Evolutionary conservation across 306 rosid genomes (phyloP).

Genomic region (Cicer chorassanicum): DNA sequence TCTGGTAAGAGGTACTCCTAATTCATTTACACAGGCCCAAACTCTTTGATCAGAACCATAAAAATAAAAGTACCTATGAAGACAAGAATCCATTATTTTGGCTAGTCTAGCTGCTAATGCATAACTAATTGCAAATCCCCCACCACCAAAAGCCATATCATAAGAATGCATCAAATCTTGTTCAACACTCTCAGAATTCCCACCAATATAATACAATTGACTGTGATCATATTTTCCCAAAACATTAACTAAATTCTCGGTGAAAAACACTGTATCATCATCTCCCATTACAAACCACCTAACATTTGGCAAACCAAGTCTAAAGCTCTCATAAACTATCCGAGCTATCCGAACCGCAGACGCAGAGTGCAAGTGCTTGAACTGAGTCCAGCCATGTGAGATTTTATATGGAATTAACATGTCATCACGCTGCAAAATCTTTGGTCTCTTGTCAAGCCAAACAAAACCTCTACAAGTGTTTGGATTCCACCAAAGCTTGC

Average conservation of each 20-base stretch:
- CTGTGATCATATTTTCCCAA: conserved; percentile 73
- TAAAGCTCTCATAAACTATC: conserved; percentile 73
- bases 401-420: conserved; percentile 57
- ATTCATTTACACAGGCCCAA: conserved; percentile 82
- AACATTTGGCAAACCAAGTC: conserved; percentile 66
- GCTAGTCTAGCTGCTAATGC: conserved; percentile 76
- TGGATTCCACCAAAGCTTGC: conserved; percentile 75
- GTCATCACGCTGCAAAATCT: neutral
- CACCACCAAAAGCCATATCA: conserved; percentile 97
- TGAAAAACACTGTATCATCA: conserved; percentile 86
- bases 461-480: conserved; percentile 68
- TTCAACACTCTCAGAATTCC: conserved; percentile 92
- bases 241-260: conserved; percentile 75
- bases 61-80: conserved; percentile 66
- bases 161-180: conserved; percentile 77
- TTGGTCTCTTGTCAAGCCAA: conserved; percentile 73
- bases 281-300: conserved; percentile 99
- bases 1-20: conserved; percentile 78
- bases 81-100: conserved; percentile 73
- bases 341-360: conserved; percentile 88
- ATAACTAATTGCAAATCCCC: conserved; percentile 85
- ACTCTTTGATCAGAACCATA: conserved; percentile 97
- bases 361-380: conserved; percentile 59
- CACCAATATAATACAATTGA: conserved; percentile 79
- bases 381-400: conserved; percentile 61